phyloP scores from a whole-genome alignment of 441 rosid genomes.

The Populus hybrid region DNA sequence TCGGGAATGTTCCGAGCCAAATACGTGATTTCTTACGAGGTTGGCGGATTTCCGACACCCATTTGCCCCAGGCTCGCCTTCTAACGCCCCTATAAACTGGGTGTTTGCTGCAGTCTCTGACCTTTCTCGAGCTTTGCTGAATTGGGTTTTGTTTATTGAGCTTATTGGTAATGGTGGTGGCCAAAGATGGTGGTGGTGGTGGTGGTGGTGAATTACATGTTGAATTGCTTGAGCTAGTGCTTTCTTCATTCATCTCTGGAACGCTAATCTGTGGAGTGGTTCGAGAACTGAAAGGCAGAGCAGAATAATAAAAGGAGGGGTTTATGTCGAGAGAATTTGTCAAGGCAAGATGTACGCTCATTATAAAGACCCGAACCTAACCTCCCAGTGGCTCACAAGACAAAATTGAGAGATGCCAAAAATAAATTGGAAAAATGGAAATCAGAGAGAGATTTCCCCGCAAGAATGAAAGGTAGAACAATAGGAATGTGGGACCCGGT shows the following conservation, averaged over 20 bases:
- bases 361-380: conserved; percentile 40
- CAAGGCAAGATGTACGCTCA: conserved; percentile 26
- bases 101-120: conserved; percentile 24
- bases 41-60: conserved; percentile 83
- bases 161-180: neutral
- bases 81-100: conserved; percentile 70
- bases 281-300: neutral
- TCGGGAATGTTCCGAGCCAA: conserved; percentile 84
- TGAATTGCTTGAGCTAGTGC: conserved; percentile 8
- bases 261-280: neutral
- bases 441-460: neutral
- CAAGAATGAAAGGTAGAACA: neutral
- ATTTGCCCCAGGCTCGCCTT: conserved; percentile 86
- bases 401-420: neutral
- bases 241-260: conserved; percentile 10
- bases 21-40: conserved; percentile 75
- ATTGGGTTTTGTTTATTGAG: neutral
- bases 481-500: neutral
- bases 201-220: neutral
- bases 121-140: neutral
- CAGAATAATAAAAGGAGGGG: neutral
- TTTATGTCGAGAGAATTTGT: conserved; percentile 21
- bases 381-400: conserved; percentile 6
- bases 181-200: neutral
- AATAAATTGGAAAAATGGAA: neutral